Evolutionary conservation across 225 moss, liverwort and hornwort species (phyloP).

Genomic region (Polytrichum formosum): DNA sequence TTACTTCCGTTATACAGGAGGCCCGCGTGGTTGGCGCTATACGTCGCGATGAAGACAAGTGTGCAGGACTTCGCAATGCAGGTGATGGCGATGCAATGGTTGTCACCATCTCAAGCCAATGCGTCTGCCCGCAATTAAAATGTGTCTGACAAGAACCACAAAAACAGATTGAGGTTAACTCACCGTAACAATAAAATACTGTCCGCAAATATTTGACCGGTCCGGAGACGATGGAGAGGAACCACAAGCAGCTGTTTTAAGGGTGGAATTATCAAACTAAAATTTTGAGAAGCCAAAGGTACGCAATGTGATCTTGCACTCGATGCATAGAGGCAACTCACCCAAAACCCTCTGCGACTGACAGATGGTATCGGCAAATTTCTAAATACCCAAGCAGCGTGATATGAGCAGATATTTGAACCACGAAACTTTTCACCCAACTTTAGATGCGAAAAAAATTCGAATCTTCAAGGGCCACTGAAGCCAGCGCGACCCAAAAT

Average conservation of each 20-base stretch:
- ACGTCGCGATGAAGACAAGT: neutral
- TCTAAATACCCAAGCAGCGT: neutral
- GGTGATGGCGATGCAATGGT: conserved; percentile 16
- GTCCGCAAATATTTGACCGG: neutral
- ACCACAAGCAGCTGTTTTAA: neutral
- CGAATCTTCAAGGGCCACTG: too few relatives aligned
- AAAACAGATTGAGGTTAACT: neutral
- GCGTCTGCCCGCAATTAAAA: neutral
- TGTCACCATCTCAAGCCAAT: conserved; percentile 24
- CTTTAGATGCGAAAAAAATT: too few relatives aligned
- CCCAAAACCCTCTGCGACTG: neutral
- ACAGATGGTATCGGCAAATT: neutral
- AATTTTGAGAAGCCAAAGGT: neutral
- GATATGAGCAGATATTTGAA: neutral
- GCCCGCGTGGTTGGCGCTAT: conserved; percentile 2
- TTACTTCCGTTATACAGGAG: conserved; percentile 14
- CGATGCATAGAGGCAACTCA: neutral
- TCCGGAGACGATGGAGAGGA: neutral
- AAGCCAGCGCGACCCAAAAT: too few relatives aligned
- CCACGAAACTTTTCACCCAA: too few relatives aligned
- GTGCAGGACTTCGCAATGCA: conserved; percentile 15
- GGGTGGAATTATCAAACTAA: neutral
- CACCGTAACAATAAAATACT: neutral
- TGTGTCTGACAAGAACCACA: neutral
- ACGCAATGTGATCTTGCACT: neutral